Base-by-base conservation (phyloP, 768 basidiomycete genomes). In the Phanerochaete sordida region DNA sequence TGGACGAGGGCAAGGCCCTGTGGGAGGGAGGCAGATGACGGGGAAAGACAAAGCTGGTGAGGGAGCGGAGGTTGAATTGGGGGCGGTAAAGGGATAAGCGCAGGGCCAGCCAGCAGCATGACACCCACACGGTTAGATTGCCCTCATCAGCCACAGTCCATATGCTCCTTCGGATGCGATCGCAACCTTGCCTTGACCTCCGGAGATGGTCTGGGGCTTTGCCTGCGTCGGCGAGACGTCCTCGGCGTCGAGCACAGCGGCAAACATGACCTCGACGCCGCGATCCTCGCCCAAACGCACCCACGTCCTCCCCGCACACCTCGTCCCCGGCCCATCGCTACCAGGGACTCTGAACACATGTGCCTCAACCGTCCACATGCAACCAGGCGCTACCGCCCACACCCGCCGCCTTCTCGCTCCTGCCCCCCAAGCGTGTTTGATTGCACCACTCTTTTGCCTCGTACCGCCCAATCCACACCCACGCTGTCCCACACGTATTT, bases 1-100 rank as follows among this genome's bases (percentile, higher is more conserved):
- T 57, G 56, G 48, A 39, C 57, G 57, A 59, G 27, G 57, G 46
- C 55, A 33, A 19, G 44, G 56, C 45, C 37, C 56, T 55, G 48
- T 26, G 59, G 56, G 66, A 70, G 66, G 66, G 52, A 64, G 64
- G 64, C 65, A 66, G 66, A 65, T 70, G 64, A 65, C 64, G 67
- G 68, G 64, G 64, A 64, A 61, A 68, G 56, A 63, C 65, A 69
- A 66, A 66, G 69, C 65, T 66, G 57, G 64, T 56, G 39, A 50
- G 51, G n/a, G 65, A 58, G 64, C 64, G 67, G 64, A 63, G 65
- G 37, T 62, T 64, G 57, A 58, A 64, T 56, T 55, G 60, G 35
- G 39, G 53, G 61, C 64, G 64, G 62, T 62, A 59, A 61, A 50
- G 65, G 39, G 65, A 64, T 61, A 60, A 60, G 58, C 58, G 44